Percentiles rank a stretch among this genome's conserved stretches.
phyloP scores from a whole-genome alignment of 179 eudicot species.

The Silene coronaria region DNA sequence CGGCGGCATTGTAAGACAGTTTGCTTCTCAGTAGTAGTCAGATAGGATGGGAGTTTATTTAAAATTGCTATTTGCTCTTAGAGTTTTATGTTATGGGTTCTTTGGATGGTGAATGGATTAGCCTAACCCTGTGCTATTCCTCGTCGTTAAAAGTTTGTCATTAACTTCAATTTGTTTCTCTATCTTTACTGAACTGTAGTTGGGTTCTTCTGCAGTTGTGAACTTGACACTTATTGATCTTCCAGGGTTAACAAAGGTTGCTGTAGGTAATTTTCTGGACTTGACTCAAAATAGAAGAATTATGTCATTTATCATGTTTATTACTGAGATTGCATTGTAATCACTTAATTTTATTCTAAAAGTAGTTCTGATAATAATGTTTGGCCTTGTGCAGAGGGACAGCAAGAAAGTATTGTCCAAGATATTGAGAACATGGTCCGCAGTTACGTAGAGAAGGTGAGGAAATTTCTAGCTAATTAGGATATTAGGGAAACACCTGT shows the following conservation, averaged over 20 bases:
- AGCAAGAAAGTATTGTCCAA: constrained; percentile 71
- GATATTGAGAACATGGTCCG: constrained; percentile 99
- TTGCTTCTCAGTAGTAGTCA: neutral
- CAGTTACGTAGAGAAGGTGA: constrained; percentile 91
- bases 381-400: constrained; percentile 68
- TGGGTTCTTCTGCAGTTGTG: constrained; percentile 64
- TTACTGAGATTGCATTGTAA: neutral
- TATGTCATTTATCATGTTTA: neutral
- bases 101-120: neutral
- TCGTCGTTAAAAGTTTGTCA: neutral
- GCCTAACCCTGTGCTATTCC: neutral
- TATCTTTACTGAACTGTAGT: constrained; percentile 1
- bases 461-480: constrained; percentile 13
- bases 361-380: neutral
- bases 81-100: too few relatives aligned
- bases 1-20: neutral
- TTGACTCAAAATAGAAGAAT: constrained; percentile 4
- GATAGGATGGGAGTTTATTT: neutral
- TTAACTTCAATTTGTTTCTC: neutral
- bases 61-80: too few relatives aligned
- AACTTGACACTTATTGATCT: constrained; percentile 98
- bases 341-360: neutral
- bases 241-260: constrained; percentile 97
- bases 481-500: neutral
- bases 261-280: constrained; percentile 64